Percentiles rank a stretch among this genome's conserved stretches.
Conservation (phyloP, 345 rosid species). For the Populus nigra region DNA sequence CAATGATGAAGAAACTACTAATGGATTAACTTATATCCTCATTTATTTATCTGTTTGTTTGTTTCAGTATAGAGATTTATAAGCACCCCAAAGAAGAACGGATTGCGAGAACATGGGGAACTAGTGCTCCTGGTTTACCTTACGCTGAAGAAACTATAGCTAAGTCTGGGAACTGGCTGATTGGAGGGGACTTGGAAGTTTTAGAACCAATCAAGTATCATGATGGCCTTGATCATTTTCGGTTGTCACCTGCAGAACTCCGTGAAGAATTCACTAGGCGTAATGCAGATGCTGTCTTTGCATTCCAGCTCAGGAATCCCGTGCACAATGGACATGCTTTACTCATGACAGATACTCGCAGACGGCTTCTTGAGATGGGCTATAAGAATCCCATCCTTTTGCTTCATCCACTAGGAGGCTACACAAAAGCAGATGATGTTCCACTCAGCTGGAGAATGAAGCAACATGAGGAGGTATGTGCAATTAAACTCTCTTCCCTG, state of each 20-base stretch:
- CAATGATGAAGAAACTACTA: neutral
- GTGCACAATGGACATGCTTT: constrained; percentile 98
- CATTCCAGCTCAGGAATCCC: constrained; percentile 98
- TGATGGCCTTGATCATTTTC: constrained; percentile 86
- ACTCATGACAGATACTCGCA: constrained; percentile 92
- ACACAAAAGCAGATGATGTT: constrained; percentile 96
- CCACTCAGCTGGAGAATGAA: constrained; percentile 96
- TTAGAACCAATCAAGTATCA: constrained; percentile 78
- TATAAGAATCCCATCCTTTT: constrained; percentile 87
- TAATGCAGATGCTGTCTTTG: constrained; percentile 95
- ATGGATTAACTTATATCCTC: constrained; percentile 4
- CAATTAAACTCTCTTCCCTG: neutral
- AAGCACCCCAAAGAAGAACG: constrained; percentile 97
- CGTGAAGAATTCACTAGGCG: constrained; percentile 75
- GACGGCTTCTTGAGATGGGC: constrained; percentile 92
- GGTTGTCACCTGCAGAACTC: constrained; percentile 83
- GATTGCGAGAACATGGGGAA: constrained; percentile 97
- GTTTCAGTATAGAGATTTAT: constrained; percentile 83
- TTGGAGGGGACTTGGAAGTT: constrained; percentile 95
- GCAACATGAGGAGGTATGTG: constrained; percentile 85
- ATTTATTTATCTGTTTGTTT: constrained; percentile 9
- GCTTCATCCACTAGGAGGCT: constrained; percentile 97
- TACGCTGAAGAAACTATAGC: constrained; percentile 75
- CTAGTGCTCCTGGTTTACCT: constrained; percentile 88
- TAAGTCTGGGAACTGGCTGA: constrained; percentile 81